Evolutionary conservation across 2,329 filamentous ascomycete genomes (phyloP).

Genomic region (Ascocoryne sarcoides): DNA sequence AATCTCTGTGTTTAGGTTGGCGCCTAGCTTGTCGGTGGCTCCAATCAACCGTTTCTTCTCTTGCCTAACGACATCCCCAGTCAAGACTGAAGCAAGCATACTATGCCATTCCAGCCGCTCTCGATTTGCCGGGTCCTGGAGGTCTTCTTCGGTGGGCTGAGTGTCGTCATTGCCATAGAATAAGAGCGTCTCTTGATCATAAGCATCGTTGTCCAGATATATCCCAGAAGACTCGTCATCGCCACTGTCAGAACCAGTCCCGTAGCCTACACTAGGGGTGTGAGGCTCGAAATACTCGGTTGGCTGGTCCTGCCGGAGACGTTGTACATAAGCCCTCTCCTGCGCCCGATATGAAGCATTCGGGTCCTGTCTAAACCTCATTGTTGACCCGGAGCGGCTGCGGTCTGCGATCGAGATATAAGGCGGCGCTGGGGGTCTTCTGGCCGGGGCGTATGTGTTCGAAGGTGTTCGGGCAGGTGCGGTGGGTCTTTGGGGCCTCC

Average conservation of each 20-base stretch:
- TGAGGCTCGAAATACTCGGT: conserved; percentile 47
- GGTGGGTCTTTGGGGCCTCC: conserved; percentile 56
- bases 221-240: conserved; percentile 84
- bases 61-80: conserved; percentile 92
- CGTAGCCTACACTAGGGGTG: conserved; percentile 56
- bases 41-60: conserved; percentile 95
- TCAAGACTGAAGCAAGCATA: conserved; percentile 92
- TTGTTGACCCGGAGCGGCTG: conserved; percentile 47
- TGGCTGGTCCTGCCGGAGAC: conserved; percentile 70
- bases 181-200: conserved; percentile 86
- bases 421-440: conserved; percentile 42
- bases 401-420: conserved; percentile 34
- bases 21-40: conserved; percentile 52
- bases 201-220: conserved; percentile 72
- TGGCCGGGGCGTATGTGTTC: conserved; percentile 64
- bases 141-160: conserved; percentile 80
- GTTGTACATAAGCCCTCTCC: conserved; percentile 90
- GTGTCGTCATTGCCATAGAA: conserved; percentile 87
- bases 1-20: conserved; percentile 63
- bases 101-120: conserved; percentile 96
- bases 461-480: conserved; percentile 66
- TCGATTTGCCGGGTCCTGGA: conserved; percentile 78
- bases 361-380: conserved; percentile 51
- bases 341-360: conserved; percentile 72
- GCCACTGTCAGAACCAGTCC: conserved; percentile 72